Base-by-base conservation (phyloP, 495 filamentous ascomycete genomes). In the Penicillium coprophilum region DNA sequence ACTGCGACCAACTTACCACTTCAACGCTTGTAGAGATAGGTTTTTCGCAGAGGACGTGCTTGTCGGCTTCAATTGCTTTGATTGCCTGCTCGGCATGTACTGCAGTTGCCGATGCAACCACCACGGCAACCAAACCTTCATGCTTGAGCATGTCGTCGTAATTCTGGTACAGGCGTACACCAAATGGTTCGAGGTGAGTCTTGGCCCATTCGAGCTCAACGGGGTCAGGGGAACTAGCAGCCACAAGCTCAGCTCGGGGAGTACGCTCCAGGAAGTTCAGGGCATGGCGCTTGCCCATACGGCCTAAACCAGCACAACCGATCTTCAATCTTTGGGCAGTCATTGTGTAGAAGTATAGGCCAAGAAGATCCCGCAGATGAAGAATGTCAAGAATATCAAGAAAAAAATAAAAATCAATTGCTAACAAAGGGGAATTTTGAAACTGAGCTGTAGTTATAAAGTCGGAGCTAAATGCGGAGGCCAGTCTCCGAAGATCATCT, bases 271-370 rank as follows among this genome's bases (percentile, higher is more conserved):
- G 66, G 63, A 83, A 78, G 61, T 82, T 79, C 8, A 80, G 62
- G 36, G 80, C 81, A 63, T 83, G 81, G 48, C 80, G 73, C 60
- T 81, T 80, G 58, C 81, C 81, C 81, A 83, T 83, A 46, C 81
- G 79, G 50, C 81, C 81, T 45, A 84, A 77, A 56, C 81, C 81
- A 39, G 77, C 78, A 53, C 75, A 75, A 56, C 70, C 81, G 52
- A 83, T 71, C 46, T 73, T 71, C 47, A 82, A 67, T 60, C 69
- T 80, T 40, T 63, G 59, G 28, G 66, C 67, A 40, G 77, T 61
- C 77, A 82, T 82, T 57, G 49, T 77, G 43, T 39, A n/a, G 11
- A 38, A 53, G 24, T 11, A 43, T 31, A 43, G 28, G 4, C 9
- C n/a, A 17, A 38, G 7, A 4, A 27, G 24, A 27, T 27, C 24